phyloP scores from a whole-genome alignment of 352 stramenopile genomes.

The Globisporangium orthogonon region DNA sequence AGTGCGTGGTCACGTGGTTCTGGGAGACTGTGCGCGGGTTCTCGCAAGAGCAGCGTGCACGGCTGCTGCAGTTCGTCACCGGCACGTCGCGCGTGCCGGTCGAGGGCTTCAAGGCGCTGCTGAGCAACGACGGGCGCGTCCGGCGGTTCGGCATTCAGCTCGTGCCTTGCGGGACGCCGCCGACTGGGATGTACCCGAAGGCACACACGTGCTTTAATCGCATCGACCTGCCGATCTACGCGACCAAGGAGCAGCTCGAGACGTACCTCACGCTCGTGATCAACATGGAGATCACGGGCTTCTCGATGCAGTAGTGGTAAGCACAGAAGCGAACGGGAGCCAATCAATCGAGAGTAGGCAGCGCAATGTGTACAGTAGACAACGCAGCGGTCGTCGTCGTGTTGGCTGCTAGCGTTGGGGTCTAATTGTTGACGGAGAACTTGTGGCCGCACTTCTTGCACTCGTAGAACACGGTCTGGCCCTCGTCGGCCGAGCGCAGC shows the following conservation, averaged over 20 bases:
- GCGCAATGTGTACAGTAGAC: too few species aligned
- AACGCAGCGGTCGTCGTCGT: too few species aligned
- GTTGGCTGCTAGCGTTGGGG: too few species aligned
- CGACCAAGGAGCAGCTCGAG: slow-evolving; percentile 87
- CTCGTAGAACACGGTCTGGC: slow-evolving; percentile 99
- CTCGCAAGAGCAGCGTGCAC: slow-evolving; percentile 78
- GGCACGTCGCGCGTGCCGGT: slow-evolving; percentile 89
- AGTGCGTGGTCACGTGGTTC: slow-evolving; percentile 86
- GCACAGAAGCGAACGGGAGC: too few species aligned
- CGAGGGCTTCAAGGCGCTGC: slow-evolving; percentile 91
- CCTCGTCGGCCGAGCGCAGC: slow-evolving; percentile 97
- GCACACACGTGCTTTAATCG: slow-evolving; percentile 85
- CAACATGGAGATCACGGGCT: slow-evolving; percentile 93
- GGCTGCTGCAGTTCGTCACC: slow-evolving; percentile 89
- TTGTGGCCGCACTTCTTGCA: slow-evolving; percentile 95
- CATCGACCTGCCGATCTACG: slow-evolving; percentile 86
- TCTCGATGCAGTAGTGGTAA: slow-evolving; percentile 17
- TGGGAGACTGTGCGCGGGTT: slow-evolving; percentile 79
- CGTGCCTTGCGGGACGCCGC: slow-evolving; percentile 69
- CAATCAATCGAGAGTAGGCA: too few species aligned
- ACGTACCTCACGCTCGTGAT: slow-evolving; percentile 92
- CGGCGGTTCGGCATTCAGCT: slow-evolving; percentile 97
- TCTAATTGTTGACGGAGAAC: slow-evolving; percentile 87
- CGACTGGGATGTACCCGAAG: slow-evolving; percentile 71
- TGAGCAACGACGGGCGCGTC: slow-evolving; percentile 74